Base-by-base conservation (phyloP, 2,329 filamentous ascomycete species). In the Aspergillus pseudonomiae region DNA sequence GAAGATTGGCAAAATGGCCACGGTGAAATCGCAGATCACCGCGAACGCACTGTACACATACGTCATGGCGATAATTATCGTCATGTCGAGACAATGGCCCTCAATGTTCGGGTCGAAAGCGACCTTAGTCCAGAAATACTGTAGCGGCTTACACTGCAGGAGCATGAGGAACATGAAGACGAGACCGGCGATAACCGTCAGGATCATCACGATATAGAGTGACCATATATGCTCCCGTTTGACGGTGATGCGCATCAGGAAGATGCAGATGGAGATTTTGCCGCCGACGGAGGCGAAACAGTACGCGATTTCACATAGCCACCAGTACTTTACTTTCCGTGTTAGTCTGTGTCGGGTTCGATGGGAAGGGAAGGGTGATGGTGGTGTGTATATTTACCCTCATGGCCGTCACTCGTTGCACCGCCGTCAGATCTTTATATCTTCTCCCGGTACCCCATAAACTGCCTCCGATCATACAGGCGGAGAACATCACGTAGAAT, bases 241-340 rank as follows among this genome's bases (percentile, higher is more conserved):
- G n/a, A 82, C 72, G 1, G 83, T 81, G 34, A 87, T 78, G 48
- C 84, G 81, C 30, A 85, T 77, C 28, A 86, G 76, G 74, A 86
- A 85, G 28, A 85, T 77, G 30, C 79, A 83, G 58, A 86, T 79
- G 3, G 84, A 81, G 48, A 85, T 77, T 64, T 85, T 85, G 65
- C 84, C 78, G 19, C 79, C 71, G 57, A 81, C 76, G 6, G 79
- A 83, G 4, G 80, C 74, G 36, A 83, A 70, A 5, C 81, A 80
- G 68, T 86, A 86, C 58, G 83, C 80, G 16, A 84, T 72, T 64
- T 86, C 84, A 68, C 82, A 83, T 14, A 86, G 75, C 74, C 81
- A 86, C 83, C 82, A 85, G 60, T 70, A 76, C 68, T 73, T 52
- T 32, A 32, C 48, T 45, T 34, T 9, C 14, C 19, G 24, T 26